These are phyloP conservation scores for Beauveria australis DNA, from an alignment of 2,329 filamentous ascomycete genomes.

Conservation along the genomic window DNA sequence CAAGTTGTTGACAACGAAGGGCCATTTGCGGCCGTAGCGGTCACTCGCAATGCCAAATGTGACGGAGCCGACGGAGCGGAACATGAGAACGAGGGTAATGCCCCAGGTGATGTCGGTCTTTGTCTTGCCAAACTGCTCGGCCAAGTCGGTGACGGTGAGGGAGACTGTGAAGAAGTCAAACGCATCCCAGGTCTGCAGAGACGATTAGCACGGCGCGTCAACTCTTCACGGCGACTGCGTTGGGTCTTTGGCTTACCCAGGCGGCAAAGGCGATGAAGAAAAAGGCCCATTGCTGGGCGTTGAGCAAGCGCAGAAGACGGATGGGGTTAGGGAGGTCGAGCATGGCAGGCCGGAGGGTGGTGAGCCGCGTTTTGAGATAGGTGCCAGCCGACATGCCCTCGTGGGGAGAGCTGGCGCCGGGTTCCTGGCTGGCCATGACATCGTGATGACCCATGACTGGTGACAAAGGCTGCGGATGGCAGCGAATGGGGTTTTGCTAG, in stretches of 20 bases:
- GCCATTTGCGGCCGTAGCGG: constrained; percentile 57
- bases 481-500: not conserved
- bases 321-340: constrained; percentile 45
- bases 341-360: constrained; percentile 50
- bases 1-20: constrained; percentile 67
- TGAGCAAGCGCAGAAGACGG: constrained; percentile 39
- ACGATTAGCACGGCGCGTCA: no score
- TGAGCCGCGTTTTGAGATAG: constrained; percentile 45
- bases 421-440: constrained; percentile 17
- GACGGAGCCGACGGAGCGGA: constrained; percentile 47
- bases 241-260: constrained; percentile 35
- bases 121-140: constrained; percentile 41
- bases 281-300: constrained; percentile 44
- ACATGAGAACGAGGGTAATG: constrained; percentile 55
- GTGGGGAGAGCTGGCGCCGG: constrained; percentile 31
- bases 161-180: constrained; percentile 62
- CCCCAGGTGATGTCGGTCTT: constrained; percentile 56
- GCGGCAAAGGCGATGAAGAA: constrained; percentile 46
- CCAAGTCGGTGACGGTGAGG: constrained; percentile 46
- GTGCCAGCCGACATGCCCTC: constrained; percentile 39
- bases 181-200: constrained; percentile 48
- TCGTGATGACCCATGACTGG: constrained; percentile 7
- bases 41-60: constrained; percentile 47
- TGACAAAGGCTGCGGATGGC: not conserved
- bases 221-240: no score